Conservation (phyloP, 768 basidiomycete genomes). For the Gloeostereum incarnatum region DNA sequence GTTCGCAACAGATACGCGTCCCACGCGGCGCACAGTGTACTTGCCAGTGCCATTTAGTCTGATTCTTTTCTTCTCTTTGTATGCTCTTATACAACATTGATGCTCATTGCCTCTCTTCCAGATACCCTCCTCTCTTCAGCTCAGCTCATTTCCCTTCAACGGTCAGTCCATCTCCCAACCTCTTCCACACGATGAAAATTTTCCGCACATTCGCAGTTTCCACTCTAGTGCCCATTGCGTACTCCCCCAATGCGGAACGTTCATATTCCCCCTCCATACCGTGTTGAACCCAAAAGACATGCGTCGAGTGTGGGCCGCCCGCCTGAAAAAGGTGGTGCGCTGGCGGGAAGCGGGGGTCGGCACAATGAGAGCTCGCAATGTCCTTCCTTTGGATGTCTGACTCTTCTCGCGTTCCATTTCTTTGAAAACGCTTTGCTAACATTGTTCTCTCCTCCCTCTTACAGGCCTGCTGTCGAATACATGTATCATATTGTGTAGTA, state of each 20-base stretch:
- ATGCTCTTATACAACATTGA: not conserved
- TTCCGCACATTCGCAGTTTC: constrained; percentile 81
- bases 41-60: constrained; percentile 89
- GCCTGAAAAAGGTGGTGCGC: constrained; percentile 46
- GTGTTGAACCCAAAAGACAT: constrained; percentile 64
- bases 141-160: constrained; percentile 15
- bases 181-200: constrained; percentile 40
- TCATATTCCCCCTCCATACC: constrained; percentile 58
- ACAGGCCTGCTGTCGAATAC: too few species aligned
- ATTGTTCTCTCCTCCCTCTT: too few species aligned
- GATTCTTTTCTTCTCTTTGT: constrained; percentile 24
- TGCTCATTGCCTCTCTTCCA: not conserved
- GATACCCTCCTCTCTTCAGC: constrained; percentile 9
- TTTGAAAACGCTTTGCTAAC: too few species aligned
- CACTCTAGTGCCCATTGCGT: constrained; percentile 64
- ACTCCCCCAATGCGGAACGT: constrained; percentile 69
- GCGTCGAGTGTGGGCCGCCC: constrained; percentile 55
- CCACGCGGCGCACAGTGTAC: constrained; percentile 59
- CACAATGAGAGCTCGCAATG: constrained; percentile 56
- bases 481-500: too few species aligned
- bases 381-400: constrained; percentile 94
- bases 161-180: constrained; percentile 3
- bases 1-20: constrained; percentile 69
- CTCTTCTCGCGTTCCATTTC: constrained; percentile 15
- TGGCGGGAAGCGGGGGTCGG: constrained; percentile 68